These are phyloP conservation scores for Talaromyces adpressus DNA, from an alignment of 495 filamentous ascomycete genomes.

Conservation along the genomic window DNA sequence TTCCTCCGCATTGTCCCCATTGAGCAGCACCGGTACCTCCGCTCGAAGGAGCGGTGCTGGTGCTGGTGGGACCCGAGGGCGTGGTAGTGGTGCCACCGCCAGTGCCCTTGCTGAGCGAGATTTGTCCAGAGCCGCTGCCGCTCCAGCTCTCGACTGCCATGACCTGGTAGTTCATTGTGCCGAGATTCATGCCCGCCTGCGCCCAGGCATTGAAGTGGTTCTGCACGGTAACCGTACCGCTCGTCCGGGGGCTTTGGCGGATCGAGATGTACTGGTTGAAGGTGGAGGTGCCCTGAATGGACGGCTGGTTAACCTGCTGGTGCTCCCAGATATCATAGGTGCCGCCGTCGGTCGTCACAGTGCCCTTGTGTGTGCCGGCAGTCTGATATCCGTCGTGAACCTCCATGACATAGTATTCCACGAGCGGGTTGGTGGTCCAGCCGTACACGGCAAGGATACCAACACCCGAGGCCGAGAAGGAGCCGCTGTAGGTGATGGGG, in stretches of 20 bases:
- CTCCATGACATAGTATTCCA: conserved; percentile 63
- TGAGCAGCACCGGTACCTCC: neutral
- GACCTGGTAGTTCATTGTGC: conserved; percentile 54
- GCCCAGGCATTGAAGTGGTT: conserved; percentile 63
- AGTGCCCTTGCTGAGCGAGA: conserved; percentile 6
- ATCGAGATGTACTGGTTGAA: conserved; percentile 61
- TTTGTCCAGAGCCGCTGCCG: conserved; percentile 38
- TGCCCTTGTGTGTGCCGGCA: conserved; percentile 42
- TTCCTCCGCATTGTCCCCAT: conserved; percentile 41
- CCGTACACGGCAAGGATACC: conserved; percentile 57
- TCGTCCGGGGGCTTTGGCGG: conserved; percentile 43
- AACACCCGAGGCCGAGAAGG: conserved; percentile 40
- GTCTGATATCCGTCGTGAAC: conserved; percentile 47
- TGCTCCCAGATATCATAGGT: conserved; percentile 60
- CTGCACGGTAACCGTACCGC: conserved; percentile 44
- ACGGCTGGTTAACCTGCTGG: conserved; percentile 53
- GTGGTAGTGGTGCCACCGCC: neutral
- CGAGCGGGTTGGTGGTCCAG: conserved; percentile 54
- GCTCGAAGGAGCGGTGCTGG: neutral
- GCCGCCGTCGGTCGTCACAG: conserved; percentile 49
- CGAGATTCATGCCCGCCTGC: conserved; percentile 37
- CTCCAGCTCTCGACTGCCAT: conserved; percentile 55
- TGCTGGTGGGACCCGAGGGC: neutral
- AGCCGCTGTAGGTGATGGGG: conserved; percentile 46
- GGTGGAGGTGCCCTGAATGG: conserved; percentile 50